A percentile compares a stretch with the other conserved stretches of the same genome.
Evolutionary conservation across 1,284 basidiomycete species (phyloP).

Genomic region (Apiotrichum mycotoxinovorans): DNA sequence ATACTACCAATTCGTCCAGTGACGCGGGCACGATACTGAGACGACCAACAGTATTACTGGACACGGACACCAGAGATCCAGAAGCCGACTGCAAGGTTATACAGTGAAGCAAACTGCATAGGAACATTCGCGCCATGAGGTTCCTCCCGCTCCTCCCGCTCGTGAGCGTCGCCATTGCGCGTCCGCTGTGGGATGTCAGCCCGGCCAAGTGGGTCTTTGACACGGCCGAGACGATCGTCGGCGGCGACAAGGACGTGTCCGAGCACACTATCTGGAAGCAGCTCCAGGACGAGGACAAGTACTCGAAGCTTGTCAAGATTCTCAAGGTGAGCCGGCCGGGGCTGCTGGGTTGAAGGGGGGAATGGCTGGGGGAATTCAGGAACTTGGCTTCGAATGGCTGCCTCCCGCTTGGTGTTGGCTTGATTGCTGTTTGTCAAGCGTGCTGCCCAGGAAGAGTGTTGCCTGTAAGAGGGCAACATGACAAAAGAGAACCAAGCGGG

Average conservation of each 20-base stretch:
- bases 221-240: neutral
- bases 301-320: conserved; percentile 47
- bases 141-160: conserved; percentile 1
- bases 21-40: too few relatives aligned
- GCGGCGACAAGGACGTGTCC: conserved; percentile 23
- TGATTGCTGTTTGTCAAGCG: too few relatives aligned
- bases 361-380: neutral
- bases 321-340: conserved; percentile 46
- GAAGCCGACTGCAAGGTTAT: neutral
- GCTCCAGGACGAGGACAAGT: conserved; percentile 44
- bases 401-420: too few relatives aligned
- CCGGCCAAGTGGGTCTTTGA: conserved; percentile 5
- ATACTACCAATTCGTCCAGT: too few relatives aligned
- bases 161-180: neutral
- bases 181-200: neutral
- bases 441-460: too few relatives aligned
- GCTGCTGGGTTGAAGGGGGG: too few relatives aligned
- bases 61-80: neutral
- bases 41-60: too few relatives aligned
- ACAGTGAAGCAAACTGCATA: too few relatives aligned
- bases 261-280: conserved; percentile 46
- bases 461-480: too few relatives aligned
- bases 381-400: too few relatives aligned
- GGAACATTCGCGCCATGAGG: neutral
- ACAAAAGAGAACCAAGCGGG: too few relatives aligned